These are phyloP conservation scores for Citrus sp. DNA, from an alignment of 345 rosid species.

Conservation along the genomic window DNA sequence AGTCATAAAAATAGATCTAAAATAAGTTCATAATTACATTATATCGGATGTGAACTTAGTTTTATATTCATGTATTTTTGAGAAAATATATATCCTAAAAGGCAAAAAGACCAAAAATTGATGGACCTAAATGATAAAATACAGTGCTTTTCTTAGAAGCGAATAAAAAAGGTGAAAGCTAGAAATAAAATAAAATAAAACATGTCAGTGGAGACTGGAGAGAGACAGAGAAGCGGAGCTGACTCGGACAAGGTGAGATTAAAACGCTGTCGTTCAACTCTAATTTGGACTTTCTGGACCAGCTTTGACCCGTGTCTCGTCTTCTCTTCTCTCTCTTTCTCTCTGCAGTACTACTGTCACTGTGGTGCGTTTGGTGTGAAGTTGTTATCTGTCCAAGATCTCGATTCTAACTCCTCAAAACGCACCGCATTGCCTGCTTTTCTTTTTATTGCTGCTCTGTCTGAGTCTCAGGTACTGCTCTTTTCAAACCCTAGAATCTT, in stretches of 20 bases:
- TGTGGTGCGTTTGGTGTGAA: constrained; percentile 10
- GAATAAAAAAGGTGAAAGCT: background rate
- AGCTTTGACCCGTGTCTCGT: background rate
- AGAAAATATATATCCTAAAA: background rate
- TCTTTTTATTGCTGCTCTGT: background rate
- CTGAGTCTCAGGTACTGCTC: background rate
- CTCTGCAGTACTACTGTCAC: background rate
- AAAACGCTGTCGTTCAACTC: background rate
- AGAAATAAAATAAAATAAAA: background rate
- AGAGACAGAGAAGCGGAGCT: background rate
- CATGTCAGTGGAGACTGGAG: background rate
- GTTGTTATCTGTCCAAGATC: constrained; percentile 3
- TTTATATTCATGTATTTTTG: background rate
- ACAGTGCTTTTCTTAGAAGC: constrained; percentile 8
- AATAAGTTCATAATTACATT: no score
- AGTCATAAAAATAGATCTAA: no score
- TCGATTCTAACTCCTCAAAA: background rate
- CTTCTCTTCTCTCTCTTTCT: background rate
- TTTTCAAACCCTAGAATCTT: constrained; percentile 4
- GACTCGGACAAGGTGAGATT: background rate
- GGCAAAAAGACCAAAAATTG: background rate
- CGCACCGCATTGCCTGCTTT: constrained; percentile 1
- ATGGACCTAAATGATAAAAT: background rate
- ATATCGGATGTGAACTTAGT: no score
- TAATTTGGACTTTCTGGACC: background rate